Evolutionary conservation across 1,284 basidiomycete species (phyloP).

Genomic region (Tremellales sp.): DNA sequence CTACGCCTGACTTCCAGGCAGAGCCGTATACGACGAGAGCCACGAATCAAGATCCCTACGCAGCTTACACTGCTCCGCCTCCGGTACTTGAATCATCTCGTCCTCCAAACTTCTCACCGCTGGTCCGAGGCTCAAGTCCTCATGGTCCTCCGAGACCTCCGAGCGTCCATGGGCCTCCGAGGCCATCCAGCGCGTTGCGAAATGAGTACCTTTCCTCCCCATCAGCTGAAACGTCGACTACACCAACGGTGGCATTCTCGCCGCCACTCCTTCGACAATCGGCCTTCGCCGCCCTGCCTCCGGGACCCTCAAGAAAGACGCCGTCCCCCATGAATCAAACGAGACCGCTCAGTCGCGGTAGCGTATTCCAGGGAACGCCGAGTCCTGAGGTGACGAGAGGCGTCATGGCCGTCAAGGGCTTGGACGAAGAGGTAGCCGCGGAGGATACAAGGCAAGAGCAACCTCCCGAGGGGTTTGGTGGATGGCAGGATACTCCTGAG

Average conservation of each 20-base stretch:
- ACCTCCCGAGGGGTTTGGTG: too few species aligned
- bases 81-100: too few species aligned
- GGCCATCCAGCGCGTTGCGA: constrained; percentile 12
- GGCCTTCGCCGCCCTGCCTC: constrained; percentile 1
- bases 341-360: constrained; percentile 14
- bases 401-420: too few species aligned
- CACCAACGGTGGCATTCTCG: neutral
- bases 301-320: constrained; percentile 7
- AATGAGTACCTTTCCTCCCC: constrained; percentile 5
- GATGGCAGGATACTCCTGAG: too few species aligned
- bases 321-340: constrained; percentile 17
- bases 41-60: neutral
- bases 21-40: neutral
- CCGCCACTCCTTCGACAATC: neutral
- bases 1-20: neutral
- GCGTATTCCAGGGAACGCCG: constrained; percentile 7
- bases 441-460: too few species aligned
- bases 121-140: too few species aligned
- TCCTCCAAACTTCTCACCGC: too few species aligned
- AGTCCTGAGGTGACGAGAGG: too few species aligned
- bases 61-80: constrained; percentile 6
- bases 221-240: neutral
- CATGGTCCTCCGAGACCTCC: constrained; percentile 7
- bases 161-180: constrained; percentile 31
- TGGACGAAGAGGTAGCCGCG: too few species aligned